Evolutionary conservation across 768 basidiomycete genomes (phyloP), one percentile per base, ranked within the genome.

Genomic region (Leccinum incarnatum): DNA sequence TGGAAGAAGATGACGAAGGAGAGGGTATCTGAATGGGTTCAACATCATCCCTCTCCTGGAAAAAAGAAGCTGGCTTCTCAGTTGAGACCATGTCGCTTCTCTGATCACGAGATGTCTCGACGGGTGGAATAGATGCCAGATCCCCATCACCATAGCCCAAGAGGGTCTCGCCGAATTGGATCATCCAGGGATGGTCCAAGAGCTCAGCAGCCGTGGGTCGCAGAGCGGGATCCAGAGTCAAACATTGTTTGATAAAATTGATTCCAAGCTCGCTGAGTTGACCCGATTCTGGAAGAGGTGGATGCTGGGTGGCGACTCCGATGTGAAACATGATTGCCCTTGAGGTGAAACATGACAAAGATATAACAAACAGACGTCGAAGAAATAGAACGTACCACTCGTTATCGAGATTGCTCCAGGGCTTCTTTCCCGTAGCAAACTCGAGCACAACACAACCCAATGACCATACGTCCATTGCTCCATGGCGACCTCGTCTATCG

Each of bases 251-350:
- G 76, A 97, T 95, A 72, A 98, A 98, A 72, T 87, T 87, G 71
- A 98, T 94, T 23, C 97, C 97, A 36, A 88, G 71, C 42, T 88
- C 87, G 67, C 92, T 90, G 29, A 98, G 84, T 74, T 98, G 92
- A 51, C 86, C 87, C 8, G 91, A 83, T 65, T 98, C 95, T 4
- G 97, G 97, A 14, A 99, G 77, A 8, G 95, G 95, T 17, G 97
- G 97, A 67, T 97, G 94, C 65, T 98, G 91, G 3, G 94, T 96
- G 7, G 95, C 91, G 48, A 97, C 93, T 48, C 96, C 96, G 57
- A 98, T 97, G 70, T 96, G 95, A 79, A 96, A 98, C 96, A 98
- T 98, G 76, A 98, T 96, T n/a, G 96, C 95, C 95, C 95, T 96
- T 66, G 21, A 30, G 32, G 53, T 17, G 32, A 19, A 37, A 67